Conservation (phyloP, 2,329 filamentous ascomycete genomes). For the Beauveria bassiana region DNA sequence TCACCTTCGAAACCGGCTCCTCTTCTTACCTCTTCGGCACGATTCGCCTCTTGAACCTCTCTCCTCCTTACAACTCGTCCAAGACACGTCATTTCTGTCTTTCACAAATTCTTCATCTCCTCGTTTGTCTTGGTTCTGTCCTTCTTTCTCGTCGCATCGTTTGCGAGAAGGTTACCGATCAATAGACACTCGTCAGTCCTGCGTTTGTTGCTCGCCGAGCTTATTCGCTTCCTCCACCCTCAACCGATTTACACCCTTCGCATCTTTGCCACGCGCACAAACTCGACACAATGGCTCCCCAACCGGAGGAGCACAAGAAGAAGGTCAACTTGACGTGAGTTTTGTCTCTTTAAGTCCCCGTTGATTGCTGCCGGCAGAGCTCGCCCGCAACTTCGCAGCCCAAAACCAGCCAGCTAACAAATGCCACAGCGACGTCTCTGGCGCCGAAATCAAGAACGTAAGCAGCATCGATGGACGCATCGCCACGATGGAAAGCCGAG, state of each 20-base stretch:
- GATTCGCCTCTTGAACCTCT: conserved; percentile 13
- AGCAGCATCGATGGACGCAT: conserved; percentile 25
- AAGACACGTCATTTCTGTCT: not conserved
- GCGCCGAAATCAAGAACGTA: conserved; percentile 79
- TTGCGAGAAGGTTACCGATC: not conserved
- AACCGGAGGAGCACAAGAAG: conserved; percentile 64
- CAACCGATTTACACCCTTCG: conserved; percentile 19
- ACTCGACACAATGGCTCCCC: conserved; percentile 58
- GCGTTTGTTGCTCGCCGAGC: conserved; percentile 6
- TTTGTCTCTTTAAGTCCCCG: conserved; percentile 12
- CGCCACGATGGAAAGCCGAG: conserved; percentile 14
- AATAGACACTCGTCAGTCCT: not conserved
- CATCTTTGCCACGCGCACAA: conserved; percentile 9
- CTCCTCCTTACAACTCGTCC: not conserved
- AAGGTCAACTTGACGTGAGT: conserved; percentile 77
- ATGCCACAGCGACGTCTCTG: conserved; percentile 68
- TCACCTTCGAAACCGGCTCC: conserved; percentile 10
- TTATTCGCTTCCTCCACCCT: conserved; percentile 16
- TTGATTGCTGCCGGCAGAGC: not conserved
- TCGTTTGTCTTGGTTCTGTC: not conserved
- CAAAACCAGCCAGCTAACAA: conserved; percentile 27
- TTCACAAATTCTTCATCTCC: not conserved
- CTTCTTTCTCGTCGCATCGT: not conserved
- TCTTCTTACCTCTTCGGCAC: conserved; percentile 8
- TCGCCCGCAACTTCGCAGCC: not conserved